Evolutionary conservation across 2,329 filamentous ascomycete genomes (phyloP).

Genomic region (Cytospora piceae): DNA sequence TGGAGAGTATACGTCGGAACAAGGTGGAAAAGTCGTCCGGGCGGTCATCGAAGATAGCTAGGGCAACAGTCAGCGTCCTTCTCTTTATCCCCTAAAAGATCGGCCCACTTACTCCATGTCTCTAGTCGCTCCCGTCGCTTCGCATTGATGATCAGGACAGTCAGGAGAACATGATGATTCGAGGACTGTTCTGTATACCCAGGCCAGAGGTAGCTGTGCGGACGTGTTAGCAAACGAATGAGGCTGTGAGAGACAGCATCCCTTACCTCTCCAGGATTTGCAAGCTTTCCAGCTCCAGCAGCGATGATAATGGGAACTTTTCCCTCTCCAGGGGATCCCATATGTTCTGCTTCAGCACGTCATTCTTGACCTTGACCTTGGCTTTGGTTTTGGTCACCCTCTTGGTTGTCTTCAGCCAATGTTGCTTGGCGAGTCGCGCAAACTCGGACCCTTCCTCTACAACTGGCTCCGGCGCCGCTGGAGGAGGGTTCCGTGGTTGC

Average conservation of each 20-base stretch:
- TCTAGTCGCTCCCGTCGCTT: slow-evolving; percentile 86
- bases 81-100: background rate
- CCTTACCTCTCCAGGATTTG: slow-evolving; percentile 82
- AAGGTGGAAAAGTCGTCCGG: slow-evolving; percentile 84
- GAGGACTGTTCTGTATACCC: slow-evolving; percentile 86
- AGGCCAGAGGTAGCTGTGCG: slow-evolving; percentile 84
- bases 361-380: slow-evolving; percentile 72
- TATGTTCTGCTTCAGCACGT: slow-evolving; percentile 82
- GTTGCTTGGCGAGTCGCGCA: slow-evolving; percentile 76
- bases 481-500: slow-evolving; percentile 51
- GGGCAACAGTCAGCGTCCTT: slow-evolving; percentile 23
- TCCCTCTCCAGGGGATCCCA: slow-evolving; percentile 88
- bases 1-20: slow-evolving; percentile 86
- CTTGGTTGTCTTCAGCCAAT: slow-evolving; percentile 76
- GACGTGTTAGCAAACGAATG: slow-evolving; percentile 34
- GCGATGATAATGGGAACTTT: slow-evolving; percentile 74
- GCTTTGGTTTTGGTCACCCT: slow-evolving; percentile 49
- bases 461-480: slow-evolving; percentile 70
- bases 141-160: slow-evolving; percentile 83
- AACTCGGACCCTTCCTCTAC: slow-evolving; percentile 66
- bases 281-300: slow-evolving; percentile 84
- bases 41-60: slow-evolving; percentile 75
- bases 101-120: slow-evolving; percentile 72
- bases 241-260: background rate
- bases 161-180: slow-evolving; percentile 87